These are phyloP conservation scores for Pythium dissimile DNA, from an alignment of 352 stramenopile genomes.

Conservation along the genomic window DNA sequence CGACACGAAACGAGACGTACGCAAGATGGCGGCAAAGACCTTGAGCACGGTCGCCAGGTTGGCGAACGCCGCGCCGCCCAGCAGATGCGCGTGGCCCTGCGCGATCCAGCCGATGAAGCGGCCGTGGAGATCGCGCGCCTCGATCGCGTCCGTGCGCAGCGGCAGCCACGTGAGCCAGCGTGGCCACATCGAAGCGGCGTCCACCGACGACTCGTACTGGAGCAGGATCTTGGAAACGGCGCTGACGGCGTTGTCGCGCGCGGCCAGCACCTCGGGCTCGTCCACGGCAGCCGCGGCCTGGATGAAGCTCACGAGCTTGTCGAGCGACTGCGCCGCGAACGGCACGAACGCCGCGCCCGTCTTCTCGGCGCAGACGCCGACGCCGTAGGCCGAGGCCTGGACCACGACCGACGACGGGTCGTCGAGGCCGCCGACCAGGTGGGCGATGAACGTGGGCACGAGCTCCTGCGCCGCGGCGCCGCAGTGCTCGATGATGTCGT, in stretches of 20 bases:
- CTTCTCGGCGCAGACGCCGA: slow-evolving; percentile 83
- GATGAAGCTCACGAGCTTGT: slow-evolving; percentile 73
- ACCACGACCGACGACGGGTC: slow-evolving; percentile 63
- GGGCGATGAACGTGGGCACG: slow-evolving; percentile 65
- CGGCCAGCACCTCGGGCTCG: slow-evolving; percentile 60
- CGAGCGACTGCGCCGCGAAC: slow-evolving; percentile 59
- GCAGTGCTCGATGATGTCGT: slow-evolving; percentile 87
- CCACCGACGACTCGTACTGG: slow-evolving; percentile 46
- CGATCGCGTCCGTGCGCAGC: slow-evolving; percentile 71
- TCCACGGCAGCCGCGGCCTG: slow-evolving; percentile 48
- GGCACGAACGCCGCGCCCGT: slow-evolving; percentile 63
- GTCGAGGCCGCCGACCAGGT: slow-evolving; percentile 72
- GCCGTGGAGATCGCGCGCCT: slow-evolving; percentile 73
- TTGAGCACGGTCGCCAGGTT: slow-evolving; percentile 70
- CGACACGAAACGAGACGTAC: slow-evolving; percentile 38
- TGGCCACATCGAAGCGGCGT: slow-evolving; percentile 60
- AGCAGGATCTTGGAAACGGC: slow-evolving; percentile 80
- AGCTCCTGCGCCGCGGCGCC: slow-evolving; percentile 62
- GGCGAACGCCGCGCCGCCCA: slow-evolving; percentile 55
- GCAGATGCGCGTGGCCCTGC: slow-evolving; percentile 49
- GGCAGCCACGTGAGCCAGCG: slow-evolving; percentile 82
- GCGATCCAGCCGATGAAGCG: slow-evolving; percentile 66
- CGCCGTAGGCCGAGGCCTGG: slow-evolving; percentile 78
- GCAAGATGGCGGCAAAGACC: slow-evolving; percentile 65
- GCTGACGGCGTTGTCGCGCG: slow-evolving; percentile 80